Evolutionary conservation across 2,329 filamentous ascomycete species (phyloP), one percentile per base, ranked within the genome.

Genomic region (Monosporascus ibericus): DNA sequence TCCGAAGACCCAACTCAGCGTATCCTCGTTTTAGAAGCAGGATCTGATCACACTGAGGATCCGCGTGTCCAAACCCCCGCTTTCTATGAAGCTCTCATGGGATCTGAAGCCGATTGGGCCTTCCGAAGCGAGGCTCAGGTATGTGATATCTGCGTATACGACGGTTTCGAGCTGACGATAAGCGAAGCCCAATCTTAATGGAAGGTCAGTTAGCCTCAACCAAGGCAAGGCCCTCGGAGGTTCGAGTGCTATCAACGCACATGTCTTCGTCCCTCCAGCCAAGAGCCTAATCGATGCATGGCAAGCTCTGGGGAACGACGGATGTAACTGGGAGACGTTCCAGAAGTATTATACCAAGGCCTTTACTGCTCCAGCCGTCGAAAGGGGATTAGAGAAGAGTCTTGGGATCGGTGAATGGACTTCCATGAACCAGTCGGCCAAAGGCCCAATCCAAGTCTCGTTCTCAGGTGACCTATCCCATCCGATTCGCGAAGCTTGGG

Each of bases 171-270:
- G 17, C 44, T 34, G 11, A 37, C 15, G 5, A 15, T 6, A 34
- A 18, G 44, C 11, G 8, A 18, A 60, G 58, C 11, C 46, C 11
- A 50, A 51, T 1, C 54, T 61, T 3, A 44, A 54, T 1, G 53
- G 53, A 5, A 52, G 59, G 46, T 47, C 49, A 5, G 38, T 63
- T 9, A 40, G n/a, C 17, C 3, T 63, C 3, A 51, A 48, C 17
- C 61, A 63, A 42, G 61, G 60, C 15, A 60, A 58, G 24, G 46
- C 51, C 5, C 51, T 63, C n/a, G 61, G 61, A 1, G 61, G 58
- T 14, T 61, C 58, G 0, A 61, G 57, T 48, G 54, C 52, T n/a
- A 58, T 63, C 3, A 62, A 63, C 44, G 56, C 55, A 0, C 57
- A 58, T 3, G 51, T 61, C 17, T 63, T 57, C 37, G 53, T 54